These are phyloP conservation scores for Phytophthora palmivora DNA, from an alignment of 352 stramenopile genomes.

Conservation along the genomic window DNA sequence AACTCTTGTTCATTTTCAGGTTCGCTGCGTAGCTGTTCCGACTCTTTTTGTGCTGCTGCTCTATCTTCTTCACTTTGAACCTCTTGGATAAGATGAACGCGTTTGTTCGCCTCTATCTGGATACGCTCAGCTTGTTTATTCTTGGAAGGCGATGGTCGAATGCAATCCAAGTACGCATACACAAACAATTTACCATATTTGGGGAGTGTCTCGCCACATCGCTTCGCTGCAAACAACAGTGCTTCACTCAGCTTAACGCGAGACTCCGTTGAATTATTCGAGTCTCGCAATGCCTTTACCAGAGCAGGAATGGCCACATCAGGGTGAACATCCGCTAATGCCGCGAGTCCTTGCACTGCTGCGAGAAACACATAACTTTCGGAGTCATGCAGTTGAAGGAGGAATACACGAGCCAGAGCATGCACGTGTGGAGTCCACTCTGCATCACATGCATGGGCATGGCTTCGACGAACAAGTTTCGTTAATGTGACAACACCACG, in stretches of 20 bases:
- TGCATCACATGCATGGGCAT: conserved; percentile 44
- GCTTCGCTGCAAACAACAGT: conserved; percentile 78
- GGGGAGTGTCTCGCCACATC: conserved; percentile 76
- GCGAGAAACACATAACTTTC: conserved; percentile 91
- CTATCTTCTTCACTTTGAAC: conserved; percentile 26
- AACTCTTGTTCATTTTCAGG: conserved; percentile 28
- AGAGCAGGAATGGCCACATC: conserved; percentile 75
- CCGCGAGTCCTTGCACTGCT: conserved; percentile 73
- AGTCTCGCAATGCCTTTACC: conserved; percentile 56
- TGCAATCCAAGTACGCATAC: conserved; percentile 83
- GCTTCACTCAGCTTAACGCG: conserved; percentile 89
- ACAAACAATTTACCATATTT: conserved; percentile 81
- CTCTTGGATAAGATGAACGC: conserved; percentile 69
- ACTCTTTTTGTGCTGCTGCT: conserved; percentile 3
- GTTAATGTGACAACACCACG: conserved; percentile 79
- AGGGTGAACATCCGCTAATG: conserved; percentile 65
- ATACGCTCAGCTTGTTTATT: conserved; percentile 11
- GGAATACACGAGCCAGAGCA: conserved; percentile 63
- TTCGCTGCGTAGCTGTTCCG: conserved; percentile 5
- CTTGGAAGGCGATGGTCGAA: conserved; percentile 47
- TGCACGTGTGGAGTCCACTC: conserved; percentile 61
- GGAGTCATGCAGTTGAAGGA: conserved; percentile 64
- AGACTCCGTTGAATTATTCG: conserved; percentile 56
- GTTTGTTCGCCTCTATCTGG: conserved; percentile 29
- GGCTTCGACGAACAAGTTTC: conserved; percentile 73